These are phyloP conservation scores for Calonectria pteridis DNA, from an alignment of 2,329 filamentous ascomycete species.

Conservation along the genomic window DNA sequence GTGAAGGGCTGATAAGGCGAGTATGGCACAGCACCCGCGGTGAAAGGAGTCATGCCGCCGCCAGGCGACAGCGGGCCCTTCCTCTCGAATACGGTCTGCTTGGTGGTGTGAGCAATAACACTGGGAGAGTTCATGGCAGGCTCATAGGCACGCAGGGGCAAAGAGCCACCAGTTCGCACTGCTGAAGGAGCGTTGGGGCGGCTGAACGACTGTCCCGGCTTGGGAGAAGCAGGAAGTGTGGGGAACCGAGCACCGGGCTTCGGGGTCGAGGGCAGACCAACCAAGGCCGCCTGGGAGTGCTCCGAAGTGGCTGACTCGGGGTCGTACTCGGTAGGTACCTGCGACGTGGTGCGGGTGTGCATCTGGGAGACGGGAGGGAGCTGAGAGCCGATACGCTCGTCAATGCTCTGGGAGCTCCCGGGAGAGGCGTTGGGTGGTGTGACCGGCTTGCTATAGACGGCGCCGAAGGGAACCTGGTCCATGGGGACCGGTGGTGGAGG, in stretches of 20 bases:
- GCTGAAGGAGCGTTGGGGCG: slow-evolving; percentile 65
- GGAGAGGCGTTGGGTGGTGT: slow-evolving; percentile 55
- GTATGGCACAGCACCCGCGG: slow-evolving; percentile 75
- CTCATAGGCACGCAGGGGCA: slow-evolving; percentile 74
- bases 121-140: slow-evolving; percentile 65
- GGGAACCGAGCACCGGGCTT: slow-evolving; percentile 50
- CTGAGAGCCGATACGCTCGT: slow-evolving; percentile 65
- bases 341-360: slow-evolving; percentile 55
- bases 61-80: slow-evolving; percentile 66
- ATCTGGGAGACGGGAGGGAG: slow-evolving; percentile 48
- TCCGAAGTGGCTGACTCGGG: slow-evolving; percentile 66
- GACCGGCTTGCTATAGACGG: slow-evolving; percentile 24
- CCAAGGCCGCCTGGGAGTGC: slow-evolving; percentile 62
- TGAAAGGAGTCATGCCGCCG: slow-evolving; percentile 72
- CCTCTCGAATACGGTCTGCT: slow-evolving; percentile 75
- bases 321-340: slow-evolving; percentile 57
- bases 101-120: slow-evolving; percentile 62
- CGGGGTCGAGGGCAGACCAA: slow-evolving; percentile 64
- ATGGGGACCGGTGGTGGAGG: slow-evolving; percentile 69
- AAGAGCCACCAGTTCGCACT: slow-evolving; percentile 66
- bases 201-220: slow-evolving; percentile 63
- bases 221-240: slow-evolving; percentile 63
- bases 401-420: slow-evolving; percentile 61
- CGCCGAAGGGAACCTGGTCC: slow-evolving; percentile 56
- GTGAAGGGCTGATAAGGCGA: slow-evolving; percentile 85